These are phyloP conservation scores for Leishmania amazonensis DNA, from an alignment of 208 protist species.

Conservation along the genomic window DNA sequence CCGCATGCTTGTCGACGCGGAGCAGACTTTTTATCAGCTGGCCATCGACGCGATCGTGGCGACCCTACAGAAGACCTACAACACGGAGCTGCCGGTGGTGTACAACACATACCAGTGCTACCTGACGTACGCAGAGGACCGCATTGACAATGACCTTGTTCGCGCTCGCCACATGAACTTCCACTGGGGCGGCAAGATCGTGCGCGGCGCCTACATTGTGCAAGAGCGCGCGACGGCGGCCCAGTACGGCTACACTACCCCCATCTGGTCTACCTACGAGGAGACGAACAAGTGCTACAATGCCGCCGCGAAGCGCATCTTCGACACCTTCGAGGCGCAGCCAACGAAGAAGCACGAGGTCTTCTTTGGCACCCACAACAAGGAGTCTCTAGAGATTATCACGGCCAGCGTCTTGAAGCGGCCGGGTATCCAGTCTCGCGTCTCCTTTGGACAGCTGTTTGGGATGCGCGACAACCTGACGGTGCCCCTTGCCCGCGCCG, in stretches of 20 bases:
- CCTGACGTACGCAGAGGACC: slow-evolving; percentile 90
- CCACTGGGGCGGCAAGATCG: slow-evolving; percentile 95
- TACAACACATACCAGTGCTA: slow-evolving; percentile 99
- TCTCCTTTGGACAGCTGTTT: slow-evolving; percentile 94
- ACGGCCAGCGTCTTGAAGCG: slow-evolving; percentile 65
- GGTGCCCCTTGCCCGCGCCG: slow-evolving; percentile 86
- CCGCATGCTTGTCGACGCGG: slow-evolving; percentile 94
- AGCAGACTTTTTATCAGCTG: slow-evolving; percentile 97
- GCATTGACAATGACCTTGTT: slow-evolving; percentile 89
- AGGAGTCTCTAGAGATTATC: slow-evolving; percentile 76
- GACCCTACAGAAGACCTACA: slow-evolving; percentile 90
- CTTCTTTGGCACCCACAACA: slow-evolving; percentile 95
- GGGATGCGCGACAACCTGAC: slow-evolving; percentile 97
- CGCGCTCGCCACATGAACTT: slow-evolving; percentile 76
- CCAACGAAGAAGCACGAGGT: slow-evolving; percentile 70
- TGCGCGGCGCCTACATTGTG: slow-evolving; percentile 96
- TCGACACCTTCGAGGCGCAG: slow-evolving; percentile 53
- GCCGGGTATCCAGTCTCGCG: slow-evolving; percentile 40
- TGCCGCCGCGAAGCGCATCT: slow-evolving; percentile 55
- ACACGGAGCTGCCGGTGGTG: slow-evolving; percentile 88
- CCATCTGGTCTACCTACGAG: slow-evolving; percentile 92
- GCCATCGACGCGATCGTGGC: slow-evolving; percentile 94
- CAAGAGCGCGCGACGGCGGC: slow-evolving; percentile 82
- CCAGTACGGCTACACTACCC: slow-evolving; percentile 82
- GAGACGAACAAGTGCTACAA: slow-evolving; percentile 94